These are phyloP conservation scores for Cerioporus squamosus DNA, from an alignment of 1,284 basidiomycete genomes.

Conservation along the genomic window DNA sequence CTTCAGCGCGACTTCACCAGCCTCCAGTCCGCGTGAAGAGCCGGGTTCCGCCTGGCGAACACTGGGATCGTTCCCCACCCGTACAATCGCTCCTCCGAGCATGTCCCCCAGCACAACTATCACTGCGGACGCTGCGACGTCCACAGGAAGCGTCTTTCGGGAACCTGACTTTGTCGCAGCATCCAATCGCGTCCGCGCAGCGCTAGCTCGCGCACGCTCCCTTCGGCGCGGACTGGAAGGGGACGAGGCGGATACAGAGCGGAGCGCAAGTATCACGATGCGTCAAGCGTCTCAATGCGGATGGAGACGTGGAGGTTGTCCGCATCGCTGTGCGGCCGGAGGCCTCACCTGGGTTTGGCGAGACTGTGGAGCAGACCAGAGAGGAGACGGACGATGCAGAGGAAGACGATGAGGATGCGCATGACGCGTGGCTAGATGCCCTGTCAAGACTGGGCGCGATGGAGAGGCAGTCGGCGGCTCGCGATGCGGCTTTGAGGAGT, in stretches of 20 bases:
- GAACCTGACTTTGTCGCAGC: background rate
- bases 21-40: background rate
- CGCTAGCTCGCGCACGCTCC: constrained; percentile 5
- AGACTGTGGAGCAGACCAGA: background rate
- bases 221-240: background rate
- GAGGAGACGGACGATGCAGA: background rate
- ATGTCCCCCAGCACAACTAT: background rate
- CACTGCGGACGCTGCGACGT: background rate
- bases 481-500: background rate
- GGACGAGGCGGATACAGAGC: constrained; percentile 5
- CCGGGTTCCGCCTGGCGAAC: background rate
- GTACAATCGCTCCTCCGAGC: background rate
- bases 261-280: constrained; percentile 40
- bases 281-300: constrained; percentile 43
- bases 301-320: constrained; percentile 47
- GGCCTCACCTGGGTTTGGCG: constrained; percentile 12
- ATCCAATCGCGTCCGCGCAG: constrained; percentile 1
- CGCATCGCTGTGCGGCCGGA: constrained; percentile 39
- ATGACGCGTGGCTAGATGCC: constrained; percentile 10
- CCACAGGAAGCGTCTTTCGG: background rate
- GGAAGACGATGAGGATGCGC: constrained; percentile 3
- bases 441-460: constrained; percentile 10
- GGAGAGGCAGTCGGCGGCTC: constrained; percentile 3
- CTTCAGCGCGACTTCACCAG: background rate
- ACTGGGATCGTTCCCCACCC: background rate